Base-by-base conservation (phyloP, 345 rosid species). In the Combretum micranthum region DNA sequence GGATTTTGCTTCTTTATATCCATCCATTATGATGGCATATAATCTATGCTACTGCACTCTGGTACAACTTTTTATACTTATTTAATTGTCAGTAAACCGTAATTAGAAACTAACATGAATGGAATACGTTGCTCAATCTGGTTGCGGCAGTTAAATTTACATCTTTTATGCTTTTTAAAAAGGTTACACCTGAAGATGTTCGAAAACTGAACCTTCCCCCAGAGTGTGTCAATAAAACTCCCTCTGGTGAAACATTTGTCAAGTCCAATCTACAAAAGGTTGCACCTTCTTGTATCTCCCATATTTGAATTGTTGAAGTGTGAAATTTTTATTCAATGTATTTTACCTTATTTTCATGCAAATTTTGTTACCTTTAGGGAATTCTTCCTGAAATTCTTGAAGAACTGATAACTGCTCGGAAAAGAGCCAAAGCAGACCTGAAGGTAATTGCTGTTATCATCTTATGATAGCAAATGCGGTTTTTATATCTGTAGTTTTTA, bases 11-110 rank as follows among this genome's bases (percentile, higher is more conserved):
- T 93, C 99, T 62, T 53, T 93, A 54, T 93, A 93, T 77, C 99
- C 99, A 42, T 93, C 97, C 39, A 93, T 93, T 70, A 93, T 93
- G 99, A 93, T 89, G 99, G 99, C 99, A 50, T 93, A 89, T 76
- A 93, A 93, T 76, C 68, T 93, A 52, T 93, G 99, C 66, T 93
- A 89, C 76, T 86, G 97, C 72, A 89, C 96, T 43, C 72, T 93
- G 94, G 99, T 93, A 68, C 71, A 56, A 66, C 50, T 72, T 58
- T 52, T 32, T 9, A 7, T 7, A 32, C 52, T 62, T 53, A 22
- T 32, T 57, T 32, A 32, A 11, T 32, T 32, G 10, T 32, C 39
- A 32, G 39, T 32, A 32, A 32, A 5, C 9, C 9, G 39, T 32
- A 32, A 32, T 3, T 32, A 32, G 39, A 32, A 32, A 32, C 39